Conservation (phyloP, 2,329 filamentous ascomycete species). For the Colletotrichum gloeosporioides region DNA sequence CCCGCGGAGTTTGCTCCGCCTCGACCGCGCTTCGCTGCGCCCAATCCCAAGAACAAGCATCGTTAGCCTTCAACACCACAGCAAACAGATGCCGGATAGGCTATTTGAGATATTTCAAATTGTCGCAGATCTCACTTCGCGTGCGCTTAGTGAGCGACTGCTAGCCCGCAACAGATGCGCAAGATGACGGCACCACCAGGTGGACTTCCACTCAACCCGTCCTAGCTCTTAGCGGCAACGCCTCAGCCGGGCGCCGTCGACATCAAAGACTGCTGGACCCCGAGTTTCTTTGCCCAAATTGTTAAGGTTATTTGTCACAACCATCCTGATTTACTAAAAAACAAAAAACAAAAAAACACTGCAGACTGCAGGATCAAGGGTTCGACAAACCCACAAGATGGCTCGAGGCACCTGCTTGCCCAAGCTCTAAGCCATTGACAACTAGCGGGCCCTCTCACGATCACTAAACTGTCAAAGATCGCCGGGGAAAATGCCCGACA, state of each 20-base stretch:
- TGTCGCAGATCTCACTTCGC: not conserved
- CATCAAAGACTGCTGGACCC: not conserved
- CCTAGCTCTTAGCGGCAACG: not conserved
- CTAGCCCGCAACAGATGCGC: not conserved
- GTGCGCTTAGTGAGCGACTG: not conserved
- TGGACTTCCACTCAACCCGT: not conserved
- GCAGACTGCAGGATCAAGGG: not conserved
- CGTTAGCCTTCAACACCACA: not conserved
- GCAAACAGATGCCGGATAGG: not conserved
- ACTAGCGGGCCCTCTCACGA: not conserved
- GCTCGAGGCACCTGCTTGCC: not conserved
- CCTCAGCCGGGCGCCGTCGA: not conserved
- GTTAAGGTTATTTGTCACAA: not conserved
- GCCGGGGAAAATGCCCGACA: not conserved
- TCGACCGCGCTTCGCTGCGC: not conserved
- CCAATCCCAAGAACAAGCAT: not conserved
- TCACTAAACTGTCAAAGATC: not conserved
- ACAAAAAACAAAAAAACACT: not conserved
- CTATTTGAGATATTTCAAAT: not conserved
- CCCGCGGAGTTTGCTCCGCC: not conserved
- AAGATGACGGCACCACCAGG: not conserved
- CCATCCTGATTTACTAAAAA: not conserved
- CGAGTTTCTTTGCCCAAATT: not conserved
- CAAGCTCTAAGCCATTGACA: not conserved
- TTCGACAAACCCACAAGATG: not conserved